A percentile compares a stretch with the other conserved stretches of the same genome.
Evolutionary conservation across 345 rosid species (phyloP).

Genomic region (Toxicodendron radicans): DNA sequence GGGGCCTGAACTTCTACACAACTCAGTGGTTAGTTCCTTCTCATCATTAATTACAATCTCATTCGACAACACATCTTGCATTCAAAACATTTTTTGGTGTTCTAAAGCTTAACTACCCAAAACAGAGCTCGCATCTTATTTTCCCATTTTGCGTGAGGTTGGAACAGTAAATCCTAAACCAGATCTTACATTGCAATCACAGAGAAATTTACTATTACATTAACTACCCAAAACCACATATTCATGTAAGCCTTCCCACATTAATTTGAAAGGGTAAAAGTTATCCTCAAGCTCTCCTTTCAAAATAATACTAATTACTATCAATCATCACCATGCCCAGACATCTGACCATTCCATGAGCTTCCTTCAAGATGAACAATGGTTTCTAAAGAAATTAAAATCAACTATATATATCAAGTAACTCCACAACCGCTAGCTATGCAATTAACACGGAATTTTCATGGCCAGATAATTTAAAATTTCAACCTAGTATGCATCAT

Average conservation of each 20-base stretch:
- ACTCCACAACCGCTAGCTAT: neutral
- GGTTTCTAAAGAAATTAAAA: neutral
- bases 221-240: neutral
- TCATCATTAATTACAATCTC: neutral
- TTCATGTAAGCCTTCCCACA: neutral
- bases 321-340: neutral
- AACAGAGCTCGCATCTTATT: neutral
- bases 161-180: neutral
- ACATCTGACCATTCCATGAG: neutral
- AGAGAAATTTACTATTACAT: neutral
- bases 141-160: neutral
- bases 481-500: neutral
- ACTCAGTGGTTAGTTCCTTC: slow-evolving; percentile 1
- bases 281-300: slow-evolving; percentile 1
- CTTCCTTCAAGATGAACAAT: neutral
- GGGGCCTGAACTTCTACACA: neutral
- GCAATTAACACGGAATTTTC: neutral
- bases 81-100: neutral
- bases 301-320: neutral
- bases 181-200: neutral
- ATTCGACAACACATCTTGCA: neutral
- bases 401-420: neutral
- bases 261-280: neutral
- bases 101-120: neutral
- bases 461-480: no score